Conservation (phyloP, 1,284 basidiomycete genomes). For the Porogramme epimiltina region DNA sequence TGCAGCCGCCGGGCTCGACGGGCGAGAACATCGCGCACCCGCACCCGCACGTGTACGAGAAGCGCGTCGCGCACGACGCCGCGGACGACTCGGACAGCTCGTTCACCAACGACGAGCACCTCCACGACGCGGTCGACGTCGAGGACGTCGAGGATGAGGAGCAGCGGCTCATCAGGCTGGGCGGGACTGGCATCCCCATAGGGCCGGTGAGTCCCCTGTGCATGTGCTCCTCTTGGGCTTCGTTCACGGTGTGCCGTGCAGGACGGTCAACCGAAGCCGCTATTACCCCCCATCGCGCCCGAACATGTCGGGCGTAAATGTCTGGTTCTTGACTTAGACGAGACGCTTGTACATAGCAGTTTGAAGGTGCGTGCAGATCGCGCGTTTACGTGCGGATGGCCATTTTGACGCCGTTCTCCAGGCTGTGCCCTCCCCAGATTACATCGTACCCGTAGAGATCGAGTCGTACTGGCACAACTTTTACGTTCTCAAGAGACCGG, state of each 20-base stretch:
- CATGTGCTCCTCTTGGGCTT: not conserved
- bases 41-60: slow-evolving; percentile 37
- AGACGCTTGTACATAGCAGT: slow-evolving; percentile 92
- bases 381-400: too few relatives aligned
- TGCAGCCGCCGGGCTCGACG: slow-evolving; percentile 70
- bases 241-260: slow-evolving; percentile 29
- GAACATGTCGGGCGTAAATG: slow-evolving; percentile 88
- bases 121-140: slow-evolving; percentile 43
- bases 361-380: slow-evolving; percentile 68
- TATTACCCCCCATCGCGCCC: slow-evolving; percentile 77
- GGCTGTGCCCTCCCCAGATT: slow-evolving; percentile 96
- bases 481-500: slow-evolving; percentile 98
- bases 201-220: slow-evolving; percentile 63
- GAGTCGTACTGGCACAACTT: slow-evolving; percentile 98
- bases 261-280: slow-evolving; percentile 84
- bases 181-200: slow-evolving; percentile 82
- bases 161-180: slow-evolving; percentile 75
- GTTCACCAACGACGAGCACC: slow-evolving; percentile 49
- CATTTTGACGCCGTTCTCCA: slow-evolving; percentile 33
- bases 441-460: slow-evolving; percentile 98
- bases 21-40: slow-evolving; percentile 46
- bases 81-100: slow-evolving; percentile 45
- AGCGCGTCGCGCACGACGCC: slow-evolving; percentile 36
- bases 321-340: slow-evolving; percentile 92
- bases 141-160: slow-evolving; percentile 80